Base-by-base conservation (phyloP, 2,329 filamentous ascomycete genomes). In the Colletotrichum cuscutae region DNA sequence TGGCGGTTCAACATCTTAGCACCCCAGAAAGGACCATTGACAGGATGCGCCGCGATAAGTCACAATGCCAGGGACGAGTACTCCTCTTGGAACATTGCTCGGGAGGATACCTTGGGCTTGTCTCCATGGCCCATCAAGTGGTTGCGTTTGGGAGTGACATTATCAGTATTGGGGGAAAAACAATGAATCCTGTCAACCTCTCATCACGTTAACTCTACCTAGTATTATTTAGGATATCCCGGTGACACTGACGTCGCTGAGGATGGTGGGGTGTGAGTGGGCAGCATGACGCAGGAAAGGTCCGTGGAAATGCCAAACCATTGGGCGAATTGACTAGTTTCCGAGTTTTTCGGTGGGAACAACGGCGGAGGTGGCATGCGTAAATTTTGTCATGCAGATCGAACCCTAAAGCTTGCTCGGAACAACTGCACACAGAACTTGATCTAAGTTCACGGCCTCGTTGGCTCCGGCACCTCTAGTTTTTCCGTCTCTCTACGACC, bases 271-370 rank as follows among this genome's bases (percentile, higher is more conserved):
- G 52, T 49, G 11, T 12, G 28, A n/a, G 60, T 32, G 42, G 60
- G 60, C n/a, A 37, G 26, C 26, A 52, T 32, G 24, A 52, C 24
- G 37, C 19, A 11, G 26, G 26, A 30, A 42, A 63, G 13, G 46
- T 53, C 8, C 19, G 46, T 30, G 13, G 13, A 49, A 63, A 53
- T 63, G 53, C 28, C 11, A 7, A 37, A 26, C 19, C 13, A 53
- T 26, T 63, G 46, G 60, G 60, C 46, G 60, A 63, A 63, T 46
- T 46, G 46, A 26, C 46, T 28, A 32, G 46, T n/a, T 49, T 37
- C 30, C 19, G 46, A 64, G 30, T 64, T 64, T 62, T 49, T 49
- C 28, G 28, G 61, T 64, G 61, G 61, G 46, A 64, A 64, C 61
- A n/a, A 9, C 22, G 11, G 60, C 24, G 46, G 42, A 52, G 60